phyloP scores from a whole-genome alignment of 805 yeast genomes.

The Brettanomyces custersianus region DNA sequence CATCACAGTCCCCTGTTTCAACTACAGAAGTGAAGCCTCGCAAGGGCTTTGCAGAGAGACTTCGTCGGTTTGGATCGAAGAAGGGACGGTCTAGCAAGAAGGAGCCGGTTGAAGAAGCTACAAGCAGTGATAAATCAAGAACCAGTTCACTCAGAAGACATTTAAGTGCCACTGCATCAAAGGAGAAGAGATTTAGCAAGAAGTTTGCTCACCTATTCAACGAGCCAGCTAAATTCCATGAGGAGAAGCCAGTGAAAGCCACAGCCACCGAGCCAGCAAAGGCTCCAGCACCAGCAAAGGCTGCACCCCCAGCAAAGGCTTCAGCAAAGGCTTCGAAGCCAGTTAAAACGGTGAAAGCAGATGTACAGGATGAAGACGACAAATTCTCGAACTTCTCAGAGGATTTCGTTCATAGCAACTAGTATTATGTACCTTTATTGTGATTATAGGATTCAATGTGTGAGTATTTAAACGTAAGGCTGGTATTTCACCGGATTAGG shows the following conservation, averaged over 20 bases:
- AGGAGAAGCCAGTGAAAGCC: not conserved
- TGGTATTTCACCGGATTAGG: too few species aligned
- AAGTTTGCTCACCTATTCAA: not conserved
- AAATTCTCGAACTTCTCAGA: conserved; percentile 39
- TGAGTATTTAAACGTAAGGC: too few species aligned
- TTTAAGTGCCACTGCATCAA: not conserved
- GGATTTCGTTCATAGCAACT: conserved; percentile 26
- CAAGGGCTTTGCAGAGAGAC: too few species aligned
- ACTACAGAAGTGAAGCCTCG: not conserved
- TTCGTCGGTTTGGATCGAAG: too few species aligned
- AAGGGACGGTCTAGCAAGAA: too few species aligned
- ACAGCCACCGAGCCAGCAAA: not conserved
- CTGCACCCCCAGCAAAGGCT: not conserved
- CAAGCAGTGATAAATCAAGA: too few species aligned
- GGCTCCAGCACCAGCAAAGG: not conserved
- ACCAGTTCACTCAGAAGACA: too few species aligned
- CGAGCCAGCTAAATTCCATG: conserved; percentile 6
- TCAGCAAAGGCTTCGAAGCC: not conserved
- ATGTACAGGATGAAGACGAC: conserved; percentile 11
- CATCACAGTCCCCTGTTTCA: too few species aligned
- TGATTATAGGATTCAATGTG: conserved; percentile 2
- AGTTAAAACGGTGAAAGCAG: not conserved
- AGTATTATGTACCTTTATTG: not conserved
- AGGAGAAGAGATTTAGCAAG: not conserved
- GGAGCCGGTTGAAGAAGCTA: not conserved